These are phyloP conservation scores for Magnusiomyces clavatus DNA, from an alignment of 1,139 yeast species.

Conservation along the genomic window DNA sequence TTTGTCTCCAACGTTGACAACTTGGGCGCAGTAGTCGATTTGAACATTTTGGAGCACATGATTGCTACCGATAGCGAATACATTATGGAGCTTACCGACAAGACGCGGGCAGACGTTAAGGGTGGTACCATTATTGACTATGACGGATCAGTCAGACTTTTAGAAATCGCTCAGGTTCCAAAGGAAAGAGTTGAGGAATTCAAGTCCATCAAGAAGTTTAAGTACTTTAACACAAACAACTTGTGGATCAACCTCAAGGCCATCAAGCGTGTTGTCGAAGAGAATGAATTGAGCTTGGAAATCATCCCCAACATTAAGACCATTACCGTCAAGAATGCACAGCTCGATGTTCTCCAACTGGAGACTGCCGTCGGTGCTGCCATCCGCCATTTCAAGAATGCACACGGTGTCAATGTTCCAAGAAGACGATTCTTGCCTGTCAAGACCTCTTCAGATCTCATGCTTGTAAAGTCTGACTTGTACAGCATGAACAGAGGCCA, in stretches of 20 bases:
- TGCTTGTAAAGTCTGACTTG: constrained; percentile 93
- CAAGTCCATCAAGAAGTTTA: constrained; percentile 94
- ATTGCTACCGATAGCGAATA: constrained; percentile 85
- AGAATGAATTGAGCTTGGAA: constrained; percentile 77
- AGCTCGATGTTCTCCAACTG: constrained; percentile 81
- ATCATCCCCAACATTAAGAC: constrained; percentile 92
- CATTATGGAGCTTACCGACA: constrained; percentile 96
- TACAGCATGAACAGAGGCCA: constrained; percentile 91
- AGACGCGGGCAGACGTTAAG: constrained; percentile 98
- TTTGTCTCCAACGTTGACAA: constrained; percentile 98
- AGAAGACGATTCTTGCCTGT: constrained; percentile 97
- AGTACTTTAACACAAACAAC: constrained; percentile 95
- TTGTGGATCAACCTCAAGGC: constrained; percentile 96
- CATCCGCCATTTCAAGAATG: constrained; percentile 87
- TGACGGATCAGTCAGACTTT: constrained; percentile 87
- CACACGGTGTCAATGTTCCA: constrained; percentile 98
- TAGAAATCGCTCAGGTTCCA: constrained; percentile 98
- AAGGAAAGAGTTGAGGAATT: constrained; percentile 98
- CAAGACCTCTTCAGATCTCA: constrained; percentile 90
- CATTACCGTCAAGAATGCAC: constrained; percentile 66
- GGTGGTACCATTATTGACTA: constrained; percentile 98
- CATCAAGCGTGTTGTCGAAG: constrained; percentile 82
- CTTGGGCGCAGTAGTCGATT: constrained; percentile 96
- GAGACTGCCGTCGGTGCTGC: constrained; percentile 99
- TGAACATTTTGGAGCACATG: constrained; percentile 88